Evolutionary conservation across 495 filamentous ascomycete genomes (phyloP), one percentile per base, ranked within the genome.

Genomic region (Lepraria neglecta): DNA sequence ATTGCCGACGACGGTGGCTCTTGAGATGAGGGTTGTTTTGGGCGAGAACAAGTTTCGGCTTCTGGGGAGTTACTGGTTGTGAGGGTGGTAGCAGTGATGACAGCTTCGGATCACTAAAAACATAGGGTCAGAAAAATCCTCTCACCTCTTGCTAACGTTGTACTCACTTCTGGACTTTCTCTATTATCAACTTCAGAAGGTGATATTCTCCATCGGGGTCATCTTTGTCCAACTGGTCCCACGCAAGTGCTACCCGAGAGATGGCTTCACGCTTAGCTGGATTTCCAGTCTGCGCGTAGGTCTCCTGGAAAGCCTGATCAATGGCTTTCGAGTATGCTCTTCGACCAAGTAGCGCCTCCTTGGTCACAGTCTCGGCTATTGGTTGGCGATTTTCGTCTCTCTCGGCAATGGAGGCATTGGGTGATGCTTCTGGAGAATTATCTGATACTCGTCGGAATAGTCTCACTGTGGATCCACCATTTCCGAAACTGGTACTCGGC

Each of bases 191-290:
- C 67, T 83, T 83, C 52, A 98, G 73, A 14, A 98, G 80, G 53
- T 92, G 85, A 66, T 91, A 95, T 31, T 91, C 83, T 30, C 91
- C 92, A 72, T 97, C 94, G 0, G 94, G 92, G 66, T 98, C 92
- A 24, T 91, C 80, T 55, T 86, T 83, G 75, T 97, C 89, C 40
- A 98, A 80, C 10, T 84, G 79, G 10, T 85, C 87, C 79, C 90
- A 95, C 3, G 92, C 92, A 66, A 92, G 86, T 0, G 87, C 89
- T 15, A 97, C 78, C 40, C 81, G 80, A 10, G 87, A 86, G 5
- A 96, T 81, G 2, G 89, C 89, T 65, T 96, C 90, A 40, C 89
- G 81, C 70, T 92, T 92, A 17, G 79, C 75, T 52, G 84, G 82
- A 44, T 82, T 83, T 4, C 81, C 87, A 3, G 90, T 95, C 27